phyloP scores from a whole-genome alignment of 1,284 basidiomycete genomes.

The Cutaneotrichosporon dermatis region DNA sequence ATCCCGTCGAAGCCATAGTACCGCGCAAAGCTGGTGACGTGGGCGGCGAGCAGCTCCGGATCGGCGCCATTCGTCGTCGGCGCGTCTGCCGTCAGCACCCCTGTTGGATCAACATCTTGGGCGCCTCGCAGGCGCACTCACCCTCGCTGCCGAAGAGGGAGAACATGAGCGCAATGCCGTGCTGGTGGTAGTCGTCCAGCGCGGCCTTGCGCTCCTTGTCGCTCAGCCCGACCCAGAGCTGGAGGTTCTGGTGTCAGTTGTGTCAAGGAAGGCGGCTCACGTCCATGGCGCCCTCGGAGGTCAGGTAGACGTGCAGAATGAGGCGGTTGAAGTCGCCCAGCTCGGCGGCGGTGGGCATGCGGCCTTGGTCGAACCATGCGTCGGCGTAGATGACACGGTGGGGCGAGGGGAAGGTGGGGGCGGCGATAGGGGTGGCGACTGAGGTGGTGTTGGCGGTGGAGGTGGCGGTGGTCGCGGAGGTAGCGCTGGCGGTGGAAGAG shows the following conservation, averaged over 20 bases:
- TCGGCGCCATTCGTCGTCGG: neutral
- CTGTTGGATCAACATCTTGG: too few relatives aligned
- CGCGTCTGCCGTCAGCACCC: too few relatives aligned
- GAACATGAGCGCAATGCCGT: too few relatives aligned
- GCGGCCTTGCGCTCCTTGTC: neutral
- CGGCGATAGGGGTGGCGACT: too few relatives aligned
- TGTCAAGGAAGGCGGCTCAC: constrained; percentile 22
- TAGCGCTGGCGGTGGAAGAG: too few relatives aligned
- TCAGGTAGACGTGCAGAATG: constrained; percentile 49
- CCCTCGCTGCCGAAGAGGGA: too few relatives aligned
- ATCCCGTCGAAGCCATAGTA: constrained; percentile 38
- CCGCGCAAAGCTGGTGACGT: constrained; percentile 30
- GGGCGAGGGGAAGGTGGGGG: too few relatives aligned
- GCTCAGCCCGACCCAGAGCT: neutral
- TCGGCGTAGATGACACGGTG: too few relatives aligned
- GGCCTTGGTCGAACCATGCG: neutral
- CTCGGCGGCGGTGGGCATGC: constrained; percentile 3
- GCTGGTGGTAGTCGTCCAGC: constrained; percentile 43
- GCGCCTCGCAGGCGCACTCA: too few relatives aligned
- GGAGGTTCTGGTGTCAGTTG: constrained; percentile 21
- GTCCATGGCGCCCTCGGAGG: constrained; percentile 10
- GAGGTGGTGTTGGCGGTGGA: too few relatives aligned
- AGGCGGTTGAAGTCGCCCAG: constrained; percentile 45
- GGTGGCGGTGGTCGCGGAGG: too few relatives aligned
- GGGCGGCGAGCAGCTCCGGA: neutral